A percentile compares a stretch with the other conserved stretches of the same genome.
Conservation (phyloP, 2,329 filamentous ascomycete genomes). For the Fusarium brevicatenulatum region DNA sequence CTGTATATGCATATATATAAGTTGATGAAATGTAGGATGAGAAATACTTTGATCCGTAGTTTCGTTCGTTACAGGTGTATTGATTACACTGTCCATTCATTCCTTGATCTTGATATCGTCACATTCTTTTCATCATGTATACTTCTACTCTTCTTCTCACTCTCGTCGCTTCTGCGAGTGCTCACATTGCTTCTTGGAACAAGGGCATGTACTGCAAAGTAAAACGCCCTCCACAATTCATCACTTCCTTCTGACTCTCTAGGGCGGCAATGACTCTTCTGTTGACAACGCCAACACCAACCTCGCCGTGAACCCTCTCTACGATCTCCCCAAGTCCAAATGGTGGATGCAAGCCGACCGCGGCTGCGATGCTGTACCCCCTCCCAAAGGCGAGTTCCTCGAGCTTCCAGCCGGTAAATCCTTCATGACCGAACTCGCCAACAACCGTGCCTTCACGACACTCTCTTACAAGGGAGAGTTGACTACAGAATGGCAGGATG, state of each 20-base stretch:
- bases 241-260: neutral
- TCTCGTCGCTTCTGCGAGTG: slow-evolving; percentile 35
- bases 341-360: slow-evolving; percentile 64
- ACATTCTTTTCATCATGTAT: slow-evolving; percentile 27
- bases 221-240: neutral
- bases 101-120: neutral
- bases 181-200: slow-evolving; percentile 45
- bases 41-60: neutral
- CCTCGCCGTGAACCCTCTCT: slow-evolving; percentile 57
- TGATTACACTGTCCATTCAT: slow-evolving; percentile 36
- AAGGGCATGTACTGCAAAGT: slow-evolving; percentile 45
- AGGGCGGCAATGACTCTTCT: slow-evolving; percentile 47
- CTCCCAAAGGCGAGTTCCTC: slow-evolving; percentile 48
- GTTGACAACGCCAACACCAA: slow-evolving; percentile 56
- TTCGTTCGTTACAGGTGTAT: slow-evolving; percentile 35
- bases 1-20: slow-evolving; percentile 8
- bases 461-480: slow-evolving; percentile 55
- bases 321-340: slow-evolving; percentile 54
- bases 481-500: slow-evolving; percentile 59
- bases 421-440: slow-evolving; percentile 61
- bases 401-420: slow-evolving; percentile 59
- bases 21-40: neutral
- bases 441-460: slow-evolving; percentile 60
- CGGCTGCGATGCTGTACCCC: slow-evolving; percentile 55
- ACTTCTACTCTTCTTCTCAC: slow-evolving; percentile 35